Evolutionary conservation across 2,329 filamentous ascomycete species (phyloP).

Genomic region (Fusarium globosum): DNA sequence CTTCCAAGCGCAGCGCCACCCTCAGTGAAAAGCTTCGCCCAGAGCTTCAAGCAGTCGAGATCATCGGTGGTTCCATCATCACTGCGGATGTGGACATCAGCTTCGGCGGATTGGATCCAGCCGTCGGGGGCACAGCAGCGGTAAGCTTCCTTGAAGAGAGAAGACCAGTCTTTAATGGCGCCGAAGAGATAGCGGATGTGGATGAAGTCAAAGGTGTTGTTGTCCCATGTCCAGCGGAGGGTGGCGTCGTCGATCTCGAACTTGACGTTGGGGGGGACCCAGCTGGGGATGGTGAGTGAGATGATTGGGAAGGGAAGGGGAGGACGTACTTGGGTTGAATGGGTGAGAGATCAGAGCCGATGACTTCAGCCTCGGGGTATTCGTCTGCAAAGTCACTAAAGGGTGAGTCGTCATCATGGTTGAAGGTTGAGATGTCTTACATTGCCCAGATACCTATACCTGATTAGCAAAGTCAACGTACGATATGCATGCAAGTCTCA

Average conservation of each 20-base stretch:
- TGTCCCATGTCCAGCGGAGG: slow-evolving; percentile 33
- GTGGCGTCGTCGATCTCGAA: slow-evolving; percentile 40
- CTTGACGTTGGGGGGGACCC: slow-evolving; percentile 37
- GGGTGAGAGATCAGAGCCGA: slow-evolving; percentile 37
- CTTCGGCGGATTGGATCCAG: slow-evolving; percentile 35
- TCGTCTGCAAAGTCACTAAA: slow-evolving; percentile 37
- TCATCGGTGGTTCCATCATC: slow-evolving; percentile 37
- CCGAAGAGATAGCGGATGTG: slow-evolving; percentile 42
- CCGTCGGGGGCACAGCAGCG: slow-evolving; percentile 33
- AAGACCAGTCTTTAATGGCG: slow-evolving; percentile 30
- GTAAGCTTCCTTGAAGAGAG: slow-evolving; percentile 28
- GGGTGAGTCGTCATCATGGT: not conserved
- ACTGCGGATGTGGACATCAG: slow-evolving; percentile 35
- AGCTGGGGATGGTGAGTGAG: not conserved
- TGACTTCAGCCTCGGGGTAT: slow-evolving; percentile 34
- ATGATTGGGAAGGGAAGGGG: fast-evolving
- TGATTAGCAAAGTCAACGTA: not conserved
- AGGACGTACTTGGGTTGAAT: slow-evolving; percentile 23
- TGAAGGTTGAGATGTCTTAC: not conserved
- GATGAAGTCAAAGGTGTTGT: slow-evolving; percentile 36
- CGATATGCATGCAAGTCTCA: not conserved
- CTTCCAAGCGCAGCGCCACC: slow-evolving; percentile 27
- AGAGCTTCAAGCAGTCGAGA: slow-evolving; percentile 24
- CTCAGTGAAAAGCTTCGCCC: slow-evolving; percentile 26
- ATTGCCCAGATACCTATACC: slow-evolving; percentile 40